Evolutionary conservation across 192 early-diverging fungal genomes (phyloP).

Genomic region (Pecoramyces ruminantium): DNA sequence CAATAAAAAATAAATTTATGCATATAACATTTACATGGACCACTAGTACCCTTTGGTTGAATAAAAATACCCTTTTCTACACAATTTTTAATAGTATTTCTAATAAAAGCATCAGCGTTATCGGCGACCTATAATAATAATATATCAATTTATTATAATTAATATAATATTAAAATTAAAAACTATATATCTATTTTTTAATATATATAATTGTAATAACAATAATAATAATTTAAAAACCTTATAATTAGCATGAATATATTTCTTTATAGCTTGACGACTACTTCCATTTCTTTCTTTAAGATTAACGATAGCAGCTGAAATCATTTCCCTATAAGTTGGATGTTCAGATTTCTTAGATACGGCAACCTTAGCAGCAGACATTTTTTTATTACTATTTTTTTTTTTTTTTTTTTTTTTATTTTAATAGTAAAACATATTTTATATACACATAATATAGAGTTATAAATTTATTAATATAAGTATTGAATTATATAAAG

Average conservation of each 20-base stretch:
- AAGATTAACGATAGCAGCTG: slow-evolving; percentile 30
- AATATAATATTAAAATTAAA: too few species aligned
- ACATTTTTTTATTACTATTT: slow-evolving; percentile 19
- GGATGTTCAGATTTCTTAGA: slow-evolving; percentile 17
- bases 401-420: too few species aligned
- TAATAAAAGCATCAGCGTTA: slow-evolving; percentile 35
- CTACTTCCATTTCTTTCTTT: slow-evolving; percentile 58
- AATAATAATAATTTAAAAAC: slow-evolving; percentile 10
- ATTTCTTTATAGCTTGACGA: slow-evolving; percentile 63
- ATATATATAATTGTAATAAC: too few species aligned
- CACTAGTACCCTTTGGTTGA: slow-evolving; percentile 39
- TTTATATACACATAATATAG: too few species aligned
- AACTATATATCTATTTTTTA: too few species aligned
- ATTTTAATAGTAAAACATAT: too few species aligned
- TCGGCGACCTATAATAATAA: slow-evolving; percentile 8
- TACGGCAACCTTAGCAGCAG: slow-evolving; percentile 9
- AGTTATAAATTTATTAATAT: too few species aligned
- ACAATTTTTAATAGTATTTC: slow-evolving; percentile 48
- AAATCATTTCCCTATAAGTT: slow-evolving; percentile 6
- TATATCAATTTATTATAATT: too few species aligned
- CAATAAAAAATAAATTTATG: too few species aligned
- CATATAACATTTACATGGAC: not conserved
- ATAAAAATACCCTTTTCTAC: slow-evolving; percentile 36
- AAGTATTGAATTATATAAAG: too few species aligned
- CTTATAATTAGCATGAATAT: slow-evolving; percentile 55